phyloP scores from a whole-genome alignment of 305 asterid genomes.

The Solanum hybrid region DNA sequence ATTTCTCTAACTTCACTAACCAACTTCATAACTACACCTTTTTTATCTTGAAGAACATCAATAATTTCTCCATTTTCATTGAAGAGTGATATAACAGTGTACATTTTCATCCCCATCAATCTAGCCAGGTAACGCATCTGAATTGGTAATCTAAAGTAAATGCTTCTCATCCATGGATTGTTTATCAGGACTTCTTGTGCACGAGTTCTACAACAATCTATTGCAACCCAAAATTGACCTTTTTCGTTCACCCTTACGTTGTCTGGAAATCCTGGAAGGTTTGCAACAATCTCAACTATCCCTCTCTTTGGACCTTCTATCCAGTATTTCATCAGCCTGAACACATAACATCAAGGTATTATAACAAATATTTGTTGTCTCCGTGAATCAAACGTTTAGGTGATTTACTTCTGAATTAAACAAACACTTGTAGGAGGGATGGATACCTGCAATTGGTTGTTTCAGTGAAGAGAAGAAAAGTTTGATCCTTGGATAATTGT shows the following conservation, averaged over 20 bases:
- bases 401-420: background rate
- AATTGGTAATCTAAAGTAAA: slow-evolving; percentile 68
- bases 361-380: background rate
- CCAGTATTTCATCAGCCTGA: slow-evolving; percentile 63
- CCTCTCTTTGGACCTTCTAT: slow-evolving; percentile 58
- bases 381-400: background rate
- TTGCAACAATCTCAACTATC: slow-evolving; percentile 31
- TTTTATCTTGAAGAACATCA: slow-evolving; percentile 51
- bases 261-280: slow-evolving; percentile 89
- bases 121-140: slow-evolving; percentile 62
- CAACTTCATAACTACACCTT: slow-evolving; percentile 70
- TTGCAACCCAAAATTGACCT: slow-evolving; percentile 89
- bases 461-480: slow-evolving; percentile 75
- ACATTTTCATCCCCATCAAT: slow-evolving; percentile 65
- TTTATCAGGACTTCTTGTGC: slow-evolving; percentile 48
- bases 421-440: background rate
- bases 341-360: background rate
- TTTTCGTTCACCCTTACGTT: slow-evolving; percentile 54
- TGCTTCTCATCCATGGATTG: slow-evolving; percentile 66
- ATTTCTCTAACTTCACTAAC: slow-evolving; percentile 84
- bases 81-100: slow-evolving; percentile 54
- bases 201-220: slow-evolving; percentile 78
- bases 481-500: slow-evolving; percentile 70
- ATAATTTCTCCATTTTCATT: slow-evolving; percentile 54
- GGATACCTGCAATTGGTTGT: slow-evolving; percentile 87